Conservation (phyloP, 257 asterid species). For the Solanum megistacrolobum region DNA sequence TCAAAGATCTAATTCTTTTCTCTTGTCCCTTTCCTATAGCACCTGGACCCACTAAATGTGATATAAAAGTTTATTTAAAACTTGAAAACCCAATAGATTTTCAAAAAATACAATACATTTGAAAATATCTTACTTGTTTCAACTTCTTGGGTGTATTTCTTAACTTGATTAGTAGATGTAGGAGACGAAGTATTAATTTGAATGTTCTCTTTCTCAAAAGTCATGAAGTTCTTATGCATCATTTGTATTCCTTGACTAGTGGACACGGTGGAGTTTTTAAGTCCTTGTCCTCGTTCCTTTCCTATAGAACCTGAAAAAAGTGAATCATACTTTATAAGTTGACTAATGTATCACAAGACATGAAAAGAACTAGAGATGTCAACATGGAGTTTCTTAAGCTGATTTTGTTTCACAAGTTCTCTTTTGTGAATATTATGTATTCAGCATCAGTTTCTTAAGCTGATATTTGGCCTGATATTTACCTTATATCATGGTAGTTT, state of each 20-base stretch:
- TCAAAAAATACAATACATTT: no score
- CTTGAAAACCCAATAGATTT: no score
- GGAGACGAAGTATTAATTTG: not conserved
- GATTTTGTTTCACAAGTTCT: not conserved
- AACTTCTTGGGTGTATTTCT: no score
- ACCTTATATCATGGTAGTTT: no score
- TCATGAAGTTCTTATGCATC: not conserved
- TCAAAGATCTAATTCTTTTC: no score
- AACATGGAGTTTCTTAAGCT: no score
- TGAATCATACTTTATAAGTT: not conserved
- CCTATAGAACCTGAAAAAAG: not conserved
- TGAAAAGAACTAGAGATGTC: not conserved
- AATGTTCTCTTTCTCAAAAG: not conserved
- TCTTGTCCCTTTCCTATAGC: no score
- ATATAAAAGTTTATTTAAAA: no score
- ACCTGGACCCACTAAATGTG: no score
- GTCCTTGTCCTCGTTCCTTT: not conserved
- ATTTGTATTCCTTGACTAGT: not conserved
- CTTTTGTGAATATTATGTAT: not conserved
- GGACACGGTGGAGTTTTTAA: not conserved
- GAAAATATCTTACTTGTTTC: no score
- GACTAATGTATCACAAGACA: not conserved
- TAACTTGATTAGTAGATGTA: not conserved
- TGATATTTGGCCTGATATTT: no score
- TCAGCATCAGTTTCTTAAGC: no score